A percentile compares a stretch with the other conserved stretches of the same genome.
These are phyloP conservation scores for Dactylellina drechsleri DNA, from an alignment of 2,329 filamentous ascomycete species.

Conservation along the genomic window DNA sequence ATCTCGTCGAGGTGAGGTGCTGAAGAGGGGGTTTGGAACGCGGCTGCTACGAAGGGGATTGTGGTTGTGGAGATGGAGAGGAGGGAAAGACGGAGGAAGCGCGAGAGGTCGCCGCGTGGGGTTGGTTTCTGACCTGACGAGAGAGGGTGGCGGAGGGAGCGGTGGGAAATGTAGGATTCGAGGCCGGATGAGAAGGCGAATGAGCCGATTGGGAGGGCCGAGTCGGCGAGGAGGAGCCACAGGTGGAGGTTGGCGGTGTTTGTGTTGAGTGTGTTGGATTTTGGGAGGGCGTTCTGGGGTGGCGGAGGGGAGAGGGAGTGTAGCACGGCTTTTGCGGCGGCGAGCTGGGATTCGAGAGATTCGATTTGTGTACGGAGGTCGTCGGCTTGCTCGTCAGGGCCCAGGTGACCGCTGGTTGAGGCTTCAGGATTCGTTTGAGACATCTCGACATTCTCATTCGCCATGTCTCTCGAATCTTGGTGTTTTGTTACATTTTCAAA, in stretches of 20 bases:
- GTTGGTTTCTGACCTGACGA: slow-evolving; percentile 58
- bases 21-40: slow-evolving; percentile 65
- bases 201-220: slow-evolving; percentile 82
- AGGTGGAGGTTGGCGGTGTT: slow-evolving; percentile 66
- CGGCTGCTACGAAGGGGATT: slow-evolving; percentile 78
- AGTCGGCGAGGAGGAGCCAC: slow-evolving; percentile 81
- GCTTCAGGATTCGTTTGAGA: too few species aligned
- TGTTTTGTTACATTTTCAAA: slow-evolving; percentile 27
- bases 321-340: slow-evolving; percentile 40
- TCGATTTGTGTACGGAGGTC: slow-evolving; percentile 14
- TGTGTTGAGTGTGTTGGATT: slow-evolving; percentile 40
- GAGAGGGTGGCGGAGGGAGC: slow-evolving; percentile 56
- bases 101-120: slow-evolving; percentile 66
- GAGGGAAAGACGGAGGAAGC: slow-evolving; percentile 77
- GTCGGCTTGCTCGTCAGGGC: background rate
- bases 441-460: too few species aligned
- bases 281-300: background rate
- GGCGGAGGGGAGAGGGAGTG: slow-evolving; percentile 5
- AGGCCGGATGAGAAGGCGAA: slow-evolving; percentile 86
- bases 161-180: slow-evolving; percentile 82
- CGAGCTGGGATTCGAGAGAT: slow-evolving; percentile 38
- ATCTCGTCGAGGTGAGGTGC: slow-evolving; percentile 75
- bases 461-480: too few species aligned
- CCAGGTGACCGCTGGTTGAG: background rate
- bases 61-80: slow-evolving; percentile 76